These are phyloP conservation scores for Backusella mclennaniae DNA, from an alignment of 192 early-diverging fungal species.

Conservation along the genomic window DNA sequence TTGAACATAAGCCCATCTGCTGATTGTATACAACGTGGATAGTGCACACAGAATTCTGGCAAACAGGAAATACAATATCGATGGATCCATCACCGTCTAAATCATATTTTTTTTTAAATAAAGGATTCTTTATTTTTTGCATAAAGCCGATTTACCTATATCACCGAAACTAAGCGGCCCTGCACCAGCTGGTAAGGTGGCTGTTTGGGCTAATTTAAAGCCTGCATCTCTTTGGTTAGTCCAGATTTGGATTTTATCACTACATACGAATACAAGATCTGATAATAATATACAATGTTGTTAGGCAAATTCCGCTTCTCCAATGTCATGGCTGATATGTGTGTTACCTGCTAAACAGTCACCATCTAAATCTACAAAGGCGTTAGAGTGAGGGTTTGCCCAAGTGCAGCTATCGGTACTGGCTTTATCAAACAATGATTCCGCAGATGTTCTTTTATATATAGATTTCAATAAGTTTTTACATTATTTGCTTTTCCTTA, in stretches of 20 bases:
- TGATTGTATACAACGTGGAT: conserved; percentile 81
- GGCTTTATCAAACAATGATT: conserved; percentile 13
- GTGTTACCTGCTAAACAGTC: conserved; percentile 79
- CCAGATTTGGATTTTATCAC: background rate
- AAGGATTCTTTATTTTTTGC: background rate
- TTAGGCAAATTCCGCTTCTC: background rate
- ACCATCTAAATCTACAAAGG: conserved; percentile 90
- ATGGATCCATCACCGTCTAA: conserved; percentile 86
- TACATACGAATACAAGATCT: conserved; percentile 12
- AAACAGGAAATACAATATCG: conserved; percentile 78
- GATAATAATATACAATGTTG: background rate
- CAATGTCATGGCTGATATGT: background rate
- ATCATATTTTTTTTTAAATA: background rate
- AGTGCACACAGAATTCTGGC: conserved; percentile 49
- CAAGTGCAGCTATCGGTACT: conserved; percentile 53
- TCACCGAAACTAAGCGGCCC: conserved; percentile 90
- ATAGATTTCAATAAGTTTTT: background rate
- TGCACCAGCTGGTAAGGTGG: conserved; percentile 59
- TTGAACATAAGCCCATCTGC: conserved; percentile 76
- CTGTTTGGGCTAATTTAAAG: conserved; percentile 58
- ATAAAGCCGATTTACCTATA: conserved; percentile 51
- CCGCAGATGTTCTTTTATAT: conserved; percentile 18
- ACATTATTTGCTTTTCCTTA: background rate
- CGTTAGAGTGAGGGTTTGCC: conserved; percentile 85
- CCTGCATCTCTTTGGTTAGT: conserved; percentile 50